Evolutionary conservation across 345 rosid species (phyloP).

Genomic region (Eucalyptus tenuipes): DNA sequence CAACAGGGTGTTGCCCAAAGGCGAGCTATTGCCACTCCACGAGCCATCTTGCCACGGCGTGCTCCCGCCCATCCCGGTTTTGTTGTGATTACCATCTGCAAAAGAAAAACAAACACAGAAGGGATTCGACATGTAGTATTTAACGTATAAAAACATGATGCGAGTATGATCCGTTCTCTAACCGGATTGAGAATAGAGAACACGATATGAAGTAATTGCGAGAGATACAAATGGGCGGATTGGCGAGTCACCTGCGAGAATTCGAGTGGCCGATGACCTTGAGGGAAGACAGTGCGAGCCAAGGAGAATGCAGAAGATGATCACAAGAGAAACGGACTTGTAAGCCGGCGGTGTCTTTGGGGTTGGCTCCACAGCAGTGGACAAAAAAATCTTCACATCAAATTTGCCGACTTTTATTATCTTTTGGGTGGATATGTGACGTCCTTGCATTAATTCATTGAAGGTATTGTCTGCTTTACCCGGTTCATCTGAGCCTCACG

Average conservation of each 20-base stretch:
- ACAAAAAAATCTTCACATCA: background rate
- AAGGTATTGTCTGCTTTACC: background rate
- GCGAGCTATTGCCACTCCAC: background rate
- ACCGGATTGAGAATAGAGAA: background rate
- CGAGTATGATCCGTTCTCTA: background rate
- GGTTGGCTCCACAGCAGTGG: background rate
- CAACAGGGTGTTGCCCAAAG: background rate
- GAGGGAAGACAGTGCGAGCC: background rate
- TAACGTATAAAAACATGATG: background rate
- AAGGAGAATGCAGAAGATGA: background rate
- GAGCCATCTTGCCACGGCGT: background rate
- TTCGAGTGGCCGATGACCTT: background rate
- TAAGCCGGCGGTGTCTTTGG: background rate
- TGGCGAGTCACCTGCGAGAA: background rate
- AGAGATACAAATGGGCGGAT: background rate
- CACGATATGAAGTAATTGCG: background rate
- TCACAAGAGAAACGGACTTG: background rate
- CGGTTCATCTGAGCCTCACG: accelerated
- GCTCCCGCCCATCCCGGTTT: background rate
- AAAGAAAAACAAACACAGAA: background rate
- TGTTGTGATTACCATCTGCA: background rate
- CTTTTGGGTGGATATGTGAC: background rate
- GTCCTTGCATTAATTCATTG: background rate
- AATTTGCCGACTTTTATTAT: background rate
- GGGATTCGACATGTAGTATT: background rate